Base-by-base conservation (phyloP, 2,329 filamentous ascomycete species). In the Penicillium glabrum region DNA sequence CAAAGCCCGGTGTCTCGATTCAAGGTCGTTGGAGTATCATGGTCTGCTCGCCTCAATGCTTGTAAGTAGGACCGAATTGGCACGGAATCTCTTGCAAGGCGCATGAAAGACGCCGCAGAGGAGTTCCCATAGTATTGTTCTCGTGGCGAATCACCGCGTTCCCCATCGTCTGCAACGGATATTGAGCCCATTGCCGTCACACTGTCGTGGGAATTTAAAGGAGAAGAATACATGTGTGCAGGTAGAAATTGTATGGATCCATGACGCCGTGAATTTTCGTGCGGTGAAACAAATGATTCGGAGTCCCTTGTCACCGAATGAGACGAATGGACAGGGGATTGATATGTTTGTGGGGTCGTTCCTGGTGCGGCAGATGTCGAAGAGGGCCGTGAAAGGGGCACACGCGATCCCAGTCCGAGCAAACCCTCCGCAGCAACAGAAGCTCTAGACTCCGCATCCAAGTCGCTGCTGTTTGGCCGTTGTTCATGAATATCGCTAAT, bases 161-260 rank as follows among this genome's bases (percentile, higher is more conserved):
- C 62, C 1, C 58, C 60, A 11, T 69, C 59, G n/a, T 70, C 66
- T 19, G 70, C 65, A 7, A 71, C 69, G 2, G 71, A 69, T n/a
- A 70, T 67, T 16, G 74, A 71, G 2, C 76, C 75, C 75, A 79
- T 77, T 9, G 71, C 75, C 0, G 72, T 74, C 27, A 75, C 66
- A 45, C 65, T 67, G n/a, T 65, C 57, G 41, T 65, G 61, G 5
- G 61, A 59, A 26, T 60, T 59, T 16, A 59, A 55, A 0, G 62
- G 61, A 0, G 63, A 61, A 16, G 47, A 47, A 24, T 58, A 58
- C 6, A 58, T 46, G 43, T 59, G 59, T 5, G 19, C 33, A 14
- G 57, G 41, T 11, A 46, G 23, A 9, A 48, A 23, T 3, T 49
- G 56, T 2, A 48, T 6, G 9, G 57, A 16, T 5, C 55, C 54